A percentile compares a stretch with the other conserved stretches of the same genome.
Evolutionary conservation across 352 stramenopile genomes (phyloP).

Genomic region (Peronospora farinosa): DNA sequence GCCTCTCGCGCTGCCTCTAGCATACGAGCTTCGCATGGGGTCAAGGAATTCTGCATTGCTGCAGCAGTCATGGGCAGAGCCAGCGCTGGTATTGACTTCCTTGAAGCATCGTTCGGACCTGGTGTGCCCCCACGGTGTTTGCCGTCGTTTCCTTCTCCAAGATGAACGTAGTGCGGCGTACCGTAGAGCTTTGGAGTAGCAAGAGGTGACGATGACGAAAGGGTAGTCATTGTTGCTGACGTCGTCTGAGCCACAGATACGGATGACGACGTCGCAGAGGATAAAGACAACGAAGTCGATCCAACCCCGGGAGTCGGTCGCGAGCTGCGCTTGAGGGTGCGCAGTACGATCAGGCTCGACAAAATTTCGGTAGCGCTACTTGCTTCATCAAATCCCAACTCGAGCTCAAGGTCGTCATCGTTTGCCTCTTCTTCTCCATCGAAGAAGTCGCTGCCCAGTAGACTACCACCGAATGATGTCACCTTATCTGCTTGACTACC

Average conservation of each 20-base stretch:
- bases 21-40: conserved; percentile 45
- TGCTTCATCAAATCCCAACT: conserved; percentile 60
- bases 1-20: conserved; percentile 51
- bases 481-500: conserved; percentile 14
- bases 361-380: conserved; percentile 74
- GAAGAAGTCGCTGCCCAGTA: conserved; percentile 29
- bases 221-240: conserved; percentile 28
- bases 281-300: conserved; percentile 42
- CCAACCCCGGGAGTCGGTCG: conserved; percentile 33
- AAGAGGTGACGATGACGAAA: conserved; percentile 33
- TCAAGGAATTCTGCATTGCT: conserved; percentile 33
- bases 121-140: conserved; percentile 24
- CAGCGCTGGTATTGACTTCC: conserved; percentile 16
- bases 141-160: conserved; percentile 15
- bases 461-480: conserved; percentile 28
- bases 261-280: conserved; percentile 32
- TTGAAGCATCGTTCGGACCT: conserved; percentile 18
- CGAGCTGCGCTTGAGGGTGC: conserved; percentile 58
- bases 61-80: conserved; percentile 20
- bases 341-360: conserved; percentile 70
- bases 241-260: conserved; percentile 24
- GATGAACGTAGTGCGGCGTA: conserved; percentile 27
- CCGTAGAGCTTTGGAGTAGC: conserved; percentile 29
- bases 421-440: conserved; percentile 33
- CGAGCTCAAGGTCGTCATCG: conserved; percentile 51